phyloP scores from a whole-genome alignment of 345 rosid species.

The Bruguiera parviflora region DNA sequence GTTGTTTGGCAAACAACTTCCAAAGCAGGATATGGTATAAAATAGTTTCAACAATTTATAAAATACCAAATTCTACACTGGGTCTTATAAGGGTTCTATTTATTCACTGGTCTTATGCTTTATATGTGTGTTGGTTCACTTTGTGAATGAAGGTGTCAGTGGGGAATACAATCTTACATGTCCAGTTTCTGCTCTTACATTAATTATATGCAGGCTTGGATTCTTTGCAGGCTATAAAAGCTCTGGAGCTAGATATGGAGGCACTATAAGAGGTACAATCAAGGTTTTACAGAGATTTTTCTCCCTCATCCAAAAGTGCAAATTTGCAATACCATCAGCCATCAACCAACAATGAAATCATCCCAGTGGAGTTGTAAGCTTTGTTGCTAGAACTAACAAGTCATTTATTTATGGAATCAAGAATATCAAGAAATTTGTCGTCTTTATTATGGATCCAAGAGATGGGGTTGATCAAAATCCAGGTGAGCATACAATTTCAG shows the following conservation, averaged over 20 bases:
- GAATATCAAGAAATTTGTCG: conserved; percentile 18
- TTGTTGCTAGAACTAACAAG: conserved; percentile 5
- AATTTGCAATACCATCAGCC: conserved; percentile 83
- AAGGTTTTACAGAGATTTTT: conserved; percentile 80
- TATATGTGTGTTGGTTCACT: too few species aligned
- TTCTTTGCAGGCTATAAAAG: conserved; percentile 73
- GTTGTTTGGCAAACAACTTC: too few species aligned
- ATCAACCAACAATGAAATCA: conserved; percentile 71
- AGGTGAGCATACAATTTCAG: conserved; percentile 68
- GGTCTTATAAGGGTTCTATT: too few species aligned
- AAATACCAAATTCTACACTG: too few species aligned
- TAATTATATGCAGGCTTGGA: conserved; percentile 4
- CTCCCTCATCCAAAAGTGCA: conserved; percentile 77
- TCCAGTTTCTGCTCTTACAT: not conserved
- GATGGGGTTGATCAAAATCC: conserved; percentile 98
- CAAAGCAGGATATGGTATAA: too few species aligned
- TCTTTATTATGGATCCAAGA: conserved; percentile 62
- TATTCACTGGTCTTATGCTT: too few species aligned
- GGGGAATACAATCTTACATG: not conserved
- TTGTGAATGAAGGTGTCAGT: too few species aligned
- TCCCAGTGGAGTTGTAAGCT: conserved; percentile 87
- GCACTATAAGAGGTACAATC: conserved; percentile 70
- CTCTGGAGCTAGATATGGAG: conserved; percentile 86
- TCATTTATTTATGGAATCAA: not conserved
- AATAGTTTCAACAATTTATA: too few species aligned